Base-by-base conservation (phyloP, 371 early-diverging fungal genomes). In the Nosema granulosis region DNA sequence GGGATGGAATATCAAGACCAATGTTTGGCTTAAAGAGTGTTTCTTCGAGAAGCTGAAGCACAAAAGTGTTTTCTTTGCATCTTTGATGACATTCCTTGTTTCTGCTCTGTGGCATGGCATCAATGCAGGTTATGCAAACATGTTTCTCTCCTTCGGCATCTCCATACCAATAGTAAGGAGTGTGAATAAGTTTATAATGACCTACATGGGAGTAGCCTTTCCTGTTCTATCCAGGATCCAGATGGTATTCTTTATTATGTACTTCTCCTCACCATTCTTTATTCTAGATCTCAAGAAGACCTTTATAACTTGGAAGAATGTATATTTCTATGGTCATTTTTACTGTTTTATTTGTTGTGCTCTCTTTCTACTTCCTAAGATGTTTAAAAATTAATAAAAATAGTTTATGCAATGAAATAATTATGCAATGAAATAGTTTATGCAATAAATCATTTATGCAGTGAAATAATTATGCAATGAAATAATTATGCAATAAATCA, bases 231-330 rank as follows among this genome's bases (percentile, higher is more conserved):
- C 35, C 6, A 63, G 61, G 57, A 24, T 72, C 11, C 73, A 73
- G 37, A 73, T 79, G 73, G 28, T 75, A 51, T n/a, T 76, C 35
- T 76, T 82, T 63, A 52, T 79, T 3, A 54, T 70, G 62, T 82
- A 78, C 43, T 78, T 79, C 50, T 75, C 79, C 3, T 3, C 76
- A 2, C 79, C 82, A n/a, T 82, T 82, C 59, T 78, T 75, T 66
- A 29, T 82, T 9, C 56, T 79, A 22, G 58, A 70, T 50, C 37
- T 79, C 28, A 32, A 43, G 24, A 69, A 82, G 26, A 32, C 67
- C 18, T 49, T 68, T 0, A 13, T 11, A 24, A 68, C 75, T 16
- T 82, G 82, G 82, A 74, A 68, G 51, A 61, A 61, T 43, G 68
- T 82, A 32, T 74, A 74, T 26, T 82, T 70, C 49, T 71, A 66